Base-by-base conservation (phyloP, 176 grass and related monocot species). In the Urochloa ruziziensis region DNA sequence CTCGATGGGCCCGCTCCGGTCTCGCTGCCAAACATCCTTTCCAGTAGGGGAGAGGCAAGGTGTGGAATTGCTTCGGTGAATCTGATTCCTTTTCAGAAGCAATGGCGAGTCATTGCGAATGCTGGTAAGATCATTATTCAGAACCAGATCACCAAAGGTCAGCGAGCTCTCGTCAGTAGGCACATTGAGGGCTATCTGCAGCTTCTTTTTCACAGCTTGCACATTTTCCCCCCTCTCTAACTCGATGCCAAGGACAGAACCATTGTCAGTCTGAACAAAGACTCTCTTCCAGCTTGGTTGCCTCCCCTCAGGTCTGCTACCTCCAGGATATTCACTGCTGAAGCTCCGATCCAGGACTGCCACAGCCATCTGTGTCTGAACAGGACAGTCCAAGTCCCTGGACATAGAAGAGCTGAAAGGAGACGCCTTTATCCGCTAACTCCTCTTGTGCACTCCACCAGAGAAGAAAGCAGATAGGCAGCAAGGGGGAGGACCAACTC, bases 361-460 rank as follows among this genome's bases (percentile, higher is more conserved):
- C 67, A 95, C 89, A 64, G 96, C 96, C 93, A 98, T 94, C 80
- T 94, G 96, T 71, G 96, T 94, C 89, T 93, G 96, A 77, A 98
- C 93, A 88, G 95, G 92, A 79, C 91, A 93, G 56, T 95, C 87
- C 85, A 90, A 86, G 77, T 95, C 90, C 81, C 82, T 88, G 85
- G 91, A 85, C 96, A 98, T 92, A 71, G 79, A 89, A 77, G 61
- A 51, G 39, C 70, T 79, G 47, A 70, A 59, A 83, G 51, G 46
- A 83, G 43, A 44, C 80, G 13, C 57, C 30, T 59, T 67, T 91
- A 87, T 83, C 83, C 53, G 59, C 82, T 60, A 82, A 70, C 87
- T 85, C 77, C 87, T 83, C 78, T 81, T 5, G 67, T 74, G 73
- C 72, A 64, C 70, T 52, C 77, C 69, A 70, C 62, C 54, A 74